phyloP scores from a whole-genome alignment of 768 basidiomycete species.

The Psilocybe cubensis region DNA sequence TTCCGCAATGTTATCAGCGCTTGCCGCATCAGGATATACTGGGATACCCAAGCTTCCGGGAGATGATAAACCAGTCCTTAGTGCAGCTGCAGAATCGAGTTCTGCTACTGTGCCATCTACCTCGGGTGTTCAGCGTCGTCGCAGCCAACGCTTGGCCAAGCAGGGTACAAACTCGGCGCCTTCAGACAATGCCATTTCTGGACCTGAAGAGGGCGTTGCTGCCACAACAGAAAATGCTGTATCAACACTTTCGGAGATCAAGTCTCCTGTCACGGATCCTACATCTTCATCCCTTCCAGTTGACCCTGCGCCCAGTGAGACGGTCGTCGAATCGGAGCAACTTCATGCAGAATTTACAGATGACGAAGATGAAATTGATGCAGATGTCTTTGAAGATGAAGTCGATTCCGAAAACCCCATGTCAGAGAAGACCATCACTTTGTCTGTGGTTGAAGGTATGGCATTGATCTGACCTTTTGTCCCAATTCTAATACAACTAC shows the following conservation, averaged over 20 bases:
- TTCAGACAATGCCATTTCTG: conserved; percentile 17
- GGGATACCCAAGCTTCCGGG: conserved; percentile 43
- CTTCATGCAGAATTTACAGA: conserved; percentile 70
- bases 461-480: conserved; percentile 2
- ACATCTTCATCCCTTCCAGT: conserved; percentile 17
- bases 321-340: conserved; percentile 60
- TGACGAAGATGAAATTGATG: conserved; percentile 88
- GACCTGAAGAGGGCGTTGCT: conserved; percentile 12
- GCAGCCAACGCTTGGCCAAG: conserved; percentile 85
- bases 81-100: conserved; percentile 34
- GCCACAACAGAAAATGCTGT: conserved; percentile 1
- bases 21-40: conserved; percentile 76
- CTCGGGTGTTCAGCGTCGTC: conserved; percentile 59
- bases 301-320: conserved; percentile 56
- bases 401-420: conserved; percentile 72
- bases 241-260: neutral
- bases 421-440: conserved; percentile 83
- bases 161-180: conserved; percentile 31
- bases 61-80: conserved; percentile 39
- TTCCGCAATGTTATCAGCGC: conserved; percentile 89
- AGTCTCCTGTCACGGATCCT: conserved; percentile 7
- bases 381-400: conserved; percentile 89
- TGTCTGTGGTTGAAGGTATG: conserved; percentile 80
- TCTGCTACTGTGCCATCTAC: conserved; percentile 33
- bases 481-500: conserved; percentile 12